Evolutionary conservation across 139 green algal species (phyloP).

Genomic region (Chlorella ohadii): DNA sequence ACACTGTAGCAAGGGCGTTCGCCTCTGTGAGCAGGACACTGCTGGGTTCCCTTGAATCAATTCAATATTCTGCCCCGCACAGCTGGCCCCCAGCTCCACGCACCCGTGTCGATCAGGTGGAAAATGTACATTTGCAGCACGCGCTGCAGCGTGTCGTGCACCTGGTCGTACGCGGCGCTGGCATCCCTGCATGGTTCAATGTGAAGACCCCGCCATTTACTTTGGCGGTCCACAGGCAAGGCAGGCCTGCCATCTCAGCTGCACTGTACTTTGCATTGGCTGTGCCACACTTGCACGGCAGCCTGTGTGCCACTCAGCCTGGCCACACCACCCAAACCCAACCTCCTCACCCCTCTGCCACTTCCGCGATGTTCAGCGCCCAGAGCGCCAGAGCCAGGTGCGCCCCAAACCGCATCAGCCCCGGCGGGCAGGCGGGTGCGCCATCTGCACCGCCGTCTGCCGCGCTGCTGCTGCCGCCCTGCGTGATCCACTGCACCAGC

Average conservation of each 20-base stretch:
- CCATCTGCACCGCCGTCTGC: conserved; percentile 8
- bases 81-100: no score
- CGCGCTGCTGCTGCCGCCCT: conserved; percentile 4
- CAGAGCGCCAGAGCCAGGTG: conserved; percentile 70
- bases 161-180: conserved; percentile 25
- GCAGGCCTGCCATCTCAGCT: no score
- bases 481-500: conserved; percentile 45
- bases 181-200: conserved; percentile 1
- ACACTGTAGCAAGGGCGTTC: no score
- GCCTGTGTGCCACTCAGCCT: no score
- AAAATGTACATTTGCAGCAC: conserved; percentile 50
- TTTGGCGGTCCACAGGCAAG: no score
- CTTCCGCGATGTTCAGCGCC: conserved; percentile 55
- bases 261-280: no score
- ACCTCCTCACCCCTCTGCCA: conserved; percentile 14
- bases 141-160: conserved; percentile 46
- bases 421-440: conserved; percentile 29
- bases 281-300: no score
- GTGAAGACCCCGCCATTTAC: no score
- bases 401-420: conserved; percentile 63
- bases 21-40: no score
- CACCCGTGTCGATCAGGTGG: conserved; percentile 52
- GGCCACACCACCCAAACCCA: no score
- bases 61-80: no score
- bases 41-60: no score